These are phyloP conservation scores for Nannochloris sp. DNA, from an alignment of 139 green algal genomes.

Conservation along the genomic window DNA sequence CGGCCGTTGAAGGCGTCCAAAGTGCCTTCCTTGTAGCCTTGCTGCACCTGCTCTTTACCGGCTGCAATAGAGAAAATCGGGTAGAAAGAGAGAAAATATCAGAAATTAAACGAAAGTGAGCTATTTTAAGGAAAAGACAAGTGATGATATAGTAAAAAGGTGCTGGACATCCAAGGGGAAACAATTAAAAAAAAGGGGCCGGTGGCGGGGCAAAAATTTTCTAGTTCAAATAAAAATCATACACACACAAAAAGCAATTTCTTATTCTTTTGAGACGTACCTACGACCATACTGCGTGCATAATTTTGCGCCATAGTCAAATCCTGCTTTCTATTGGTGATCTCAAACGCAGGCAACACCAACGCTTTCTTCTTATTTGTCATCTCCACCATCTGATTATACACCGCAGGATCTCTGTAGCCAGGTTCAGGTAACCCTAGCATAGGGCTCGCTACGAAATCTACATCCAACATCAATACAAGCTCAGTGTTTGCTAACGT, in stretches of 20 bases:
- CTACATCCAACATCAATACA: constrained; percentile 1
- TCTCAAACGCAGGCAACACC: constrained; percentile 8
- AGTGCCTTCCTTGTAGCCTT: neutral
- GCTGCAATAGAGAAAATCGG: neutral
- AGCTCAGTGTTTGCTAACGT: neutral
- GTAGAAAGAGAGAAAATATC: neutral
- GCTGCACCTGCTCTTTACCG: neutral
- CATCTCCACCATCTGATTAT: neutral
- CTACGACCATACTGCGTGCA: constrained; percentile 1
- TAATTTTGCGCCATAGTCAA: neutral
- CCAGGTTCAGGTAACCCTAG: constrained; percentile 1
- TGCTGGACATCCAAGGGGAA: neutral
- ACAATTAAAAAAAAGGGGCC: neutral
- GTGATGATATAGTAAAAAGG: too few species aligned
- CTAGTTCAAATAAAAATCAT: neutral
- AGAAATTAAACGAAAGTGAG: neutral
- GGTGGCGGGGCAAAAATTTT: neutral
- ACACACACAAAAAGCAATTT: neutral
- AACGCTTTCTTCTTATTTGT: constrained; percentile 2
- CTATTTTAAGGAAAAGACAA: too few species aligned
- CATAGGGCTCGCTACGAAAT: constrained; percentile 6
- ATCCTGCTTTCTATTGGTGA: neutral
- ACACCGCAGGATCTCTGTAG: constrained; percentile 3
- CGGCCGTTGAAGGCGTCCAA: constrained; percentile 7
- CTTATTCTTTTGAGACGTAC: neutral